Evolutionary conservation across 345 rosid genomes (phyloP), one percentile per base, ranked within the genome.

Genomic region (Pugionium dolabratum): DNA sequence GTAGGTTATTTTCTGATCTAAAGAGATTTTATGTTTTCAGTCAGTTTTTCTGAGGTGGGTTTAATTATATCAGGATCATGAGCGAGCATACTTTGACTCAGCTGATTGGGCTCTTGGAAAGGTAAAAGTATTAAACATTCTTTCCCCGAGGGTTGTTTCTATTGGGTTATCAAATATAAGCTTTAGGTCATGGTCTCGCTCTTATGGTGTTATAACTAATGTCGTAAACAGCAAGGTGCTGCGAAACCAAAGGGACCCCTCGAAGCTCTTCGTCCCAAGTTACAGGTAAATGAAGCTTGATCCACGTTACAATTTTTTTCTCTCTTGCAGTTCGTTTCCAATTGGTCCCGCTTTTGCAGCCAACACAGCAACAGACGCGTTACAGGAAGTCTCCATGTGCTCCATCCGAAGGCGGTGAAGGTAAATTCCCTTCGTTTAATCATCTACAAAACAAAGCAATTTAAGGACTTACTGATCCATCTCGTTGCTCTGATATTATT

Each of bases 61-160:
- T 64, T 37, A 18, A 18, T 48, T 39, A 0, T 71, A 33, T 44
- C 74, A 94, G 99, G 99, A 94, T 74, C 96, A 88, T 43, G 99
- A 91, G 67, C 84, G 99, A 59, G 97, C 99, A 7, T 95, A 85
- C 80, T 95, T 95, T 70, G 99, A 90, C 71, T 94, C 99, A 47
- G 99, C 99, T 78, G 99, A 94, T 70, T 94, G 99, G 99, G 99
- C 99, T 42, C 90, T 94, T 80, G 99, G 99, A 75, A 94, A 94
- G 97, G 99, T 93, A 77, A 53, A 60, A 45, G 25, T 35, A 10
- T 39, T 9, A 54, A 26, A 10, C 36, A 72, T 30, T 62, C 30
- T 4, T 1, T 62, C 64, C 56, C 9, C 18, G 30, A 11, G 43
- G 48, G 47, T 54, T 55, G 64, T 34, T 11, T 43, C 44, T 50